Percentiles rank a stretch among this genome's conserved stretches.
Conservation (phyloP, 2,329 filamentous ascomycete species). For the Madurella mycetomatis region DNA sequence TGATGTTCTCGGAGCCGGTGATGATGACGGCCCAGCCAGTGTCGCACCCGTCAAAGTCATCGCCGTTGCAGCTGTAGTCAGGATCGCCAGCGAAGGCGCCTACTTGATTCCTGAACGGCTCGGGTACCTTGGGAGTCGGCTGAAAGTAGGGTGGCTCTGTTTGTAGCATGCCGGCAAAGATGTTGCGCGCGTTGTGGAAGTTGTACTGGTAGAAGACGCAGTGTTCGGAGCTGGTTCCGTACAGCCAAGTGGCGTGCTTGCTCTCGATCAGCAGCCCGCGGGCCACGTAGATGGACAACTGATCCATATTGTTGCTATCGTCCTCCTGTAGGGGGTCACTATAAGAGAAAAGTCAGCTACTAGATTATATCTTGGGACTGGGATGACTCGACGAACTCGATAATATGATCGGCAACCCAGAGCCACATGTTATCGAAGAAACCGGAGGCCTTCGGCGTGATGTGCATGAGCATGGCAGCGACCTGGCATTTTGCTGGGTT, state of each 20-base stretch:
- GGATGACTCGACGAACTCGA: too few species aligned
- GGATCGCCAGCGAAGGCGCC: conserved; percentile 12
- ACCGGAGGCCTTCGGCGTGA: conserved; percentile 43
- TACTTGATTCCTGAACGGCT: conserved; percentile 18
- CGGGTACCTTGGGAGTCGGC: conserved; percentile 22
- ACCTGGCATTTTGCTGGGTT: conserved; percentile 36
- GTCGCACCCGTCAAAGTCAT: conserved; percentile 5
- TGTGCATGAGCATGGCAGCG: conserved; percentile 37
- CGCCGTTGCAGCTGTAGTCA: conserved; percentile 1
- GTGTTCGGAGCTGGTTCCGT: conserved; percentile 45
- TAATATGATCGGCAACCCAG: conserved; percentile 66
- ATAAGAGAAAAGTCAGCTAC: too few species aligned
- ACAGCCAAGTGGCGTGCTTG: conserved; percentile 27
- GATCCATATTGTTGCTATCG: conserved; percentile 9
- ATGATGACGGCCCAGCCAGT: conserved; percentile 17
- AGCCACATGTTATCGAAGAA: conserved; percentile 55
- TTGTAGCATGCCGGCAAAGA: conserved; percentile 46
- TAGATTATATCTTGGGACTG: too few species aligned
- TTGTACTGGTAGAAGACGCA: conserved; percentile 48
- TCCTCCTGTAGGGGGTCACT: too few species aligned
- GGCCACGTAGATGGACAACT: conserved; percentile 33
- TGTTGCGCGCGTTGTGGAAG: conserved; percentile 41
- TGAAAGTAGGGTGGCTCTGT: conserved; percentile 30
- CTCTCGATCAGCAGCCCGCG: conserved; percentile 30
- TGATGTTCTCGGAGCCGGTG: conserved; percentile 4